Base-by-base conservation (phyloP, 768 basidiomycete species). In the Tricholoma furcatifolium region DNA sequence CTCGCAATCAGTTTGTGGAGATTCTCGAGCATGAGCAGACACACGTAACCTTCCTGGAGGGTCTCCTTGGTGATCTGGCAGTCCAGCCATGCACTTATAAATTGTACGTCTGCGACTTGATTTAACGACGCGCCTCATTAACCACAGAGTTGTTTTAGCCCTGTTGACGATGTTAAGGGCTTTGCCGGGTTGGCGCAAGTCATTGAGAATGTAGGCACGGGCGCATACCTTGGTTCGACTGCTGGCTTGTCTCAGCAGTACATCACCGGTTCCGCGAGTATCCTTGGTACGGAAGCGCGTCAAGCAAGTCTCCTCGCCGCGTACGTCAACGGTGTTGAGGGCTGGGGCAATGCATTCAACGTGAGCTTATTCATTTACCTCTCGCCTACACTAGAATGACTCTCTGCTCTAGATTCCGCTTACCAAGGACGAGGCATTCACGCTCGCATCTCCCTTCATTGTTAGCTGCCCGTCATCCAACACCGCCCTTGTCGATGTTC, bases 381-480 rank as follows among this genome's bases (percentile, higher is more conserved):
- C 6, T 9, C 24, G 3, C 32, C 4, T 23, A 14, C 7, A 11
- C 6, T 3, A 5, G 2, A 15, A 23, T 48, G 12, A 55, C 31
- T 21, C 20, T 3, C 14, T 21, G 10, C 21, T 27, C 4, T 31
- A 73, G 73, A 62, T 65, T 6, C 64, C 70, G 17, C 64, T 74
- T 20, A 55, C 55, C 36, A 56, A 67, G 32, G 67, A 62, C 38
- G 61, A 73, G 48, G 66, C 71, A 20, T 67, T 57, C 59, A 68
- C 72, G 4, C 55, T 73, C 18, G 71, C 68, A 15, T 61, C 70
- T 1, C 61, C 65, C 3, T 81, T 82, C 69, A 78, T 83, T 66
- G 70, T 62, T 15, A 62, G 62, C 1, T 85, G 83, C 68, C 83
- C 83, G 0, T 43, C 63, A 7, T 61, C 73, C 53, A 84, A 83